Evolutionary conservation across 2,329 filamentous ascomycete species (phyloP).

Genomic region (Colletotrichum orbiculare): DNA sequence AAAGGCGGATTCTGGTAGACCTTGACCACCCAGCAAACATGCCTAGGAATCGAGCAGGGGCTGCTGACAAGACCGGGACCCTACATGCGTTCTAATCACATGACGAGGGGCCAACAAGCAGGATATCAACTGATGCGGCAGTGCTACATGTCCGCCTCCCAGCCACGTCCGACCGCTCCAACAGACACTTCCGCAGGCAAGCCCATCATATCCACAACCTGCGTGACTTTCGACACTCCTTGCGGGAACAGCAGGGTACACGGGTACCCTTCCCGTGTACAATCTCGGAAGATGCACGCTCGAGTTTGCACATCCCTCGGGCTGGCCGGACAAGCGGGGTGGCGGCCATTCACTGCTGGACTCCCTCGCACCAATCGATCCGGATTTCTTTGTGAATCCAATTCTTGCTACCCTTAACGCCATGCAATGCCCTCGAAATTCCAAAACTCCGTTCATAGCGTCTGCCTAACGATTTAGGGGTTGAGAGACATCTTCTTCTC

Average conservation of each 20-base stretch:
- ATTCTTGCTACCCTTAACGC: slow-evolving; percentile 34
- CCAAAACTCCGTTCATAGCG: slow-evolving; percentile 30
- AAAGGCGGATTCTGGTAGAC: background rate
- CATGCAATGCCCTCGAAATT: slow-evolving; percentile 38
- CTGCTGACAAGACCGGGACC: background rate
- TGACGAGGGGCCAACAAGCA: slow-evolving; percentile 16
- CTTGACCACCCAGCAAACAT: background rate
- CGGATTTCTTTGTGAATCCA: too few species aligned
- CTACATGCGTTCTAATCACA: slow-evolving; percentile 27
- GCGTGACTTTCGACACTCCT: too few species aligned
- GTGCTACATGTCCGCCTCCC: background rate
- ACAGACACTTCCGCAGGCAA: too few species aligned
- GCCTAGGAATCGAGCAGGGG: background rate
- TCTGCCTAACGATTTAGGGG: slow-evolving; percentile 37
- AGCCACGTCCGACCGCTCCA: background rate
- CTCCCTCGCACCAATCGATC: too few species aligned
- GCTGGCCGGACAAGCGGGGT: background rate
- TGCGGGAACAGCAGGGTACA: too few species aligned
- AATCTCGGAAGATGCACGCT: too few species aligned
- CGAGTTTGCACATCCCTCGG: too few species aligned
- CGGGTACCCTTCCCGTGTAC: too few species aligned
- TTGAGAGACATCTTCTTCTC: slow-evolving; percentile 66
- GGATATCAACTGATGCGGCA: background rate
- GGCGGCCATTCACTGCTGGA: background rate
- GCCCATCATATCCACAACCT: too few species aligned